These are phyloP conservation scores for Talaromyces amestolkiae DNA, from an alignment of 2,329 filamentous ascomycete genomes.

Conservation along the genomic window DNA sequence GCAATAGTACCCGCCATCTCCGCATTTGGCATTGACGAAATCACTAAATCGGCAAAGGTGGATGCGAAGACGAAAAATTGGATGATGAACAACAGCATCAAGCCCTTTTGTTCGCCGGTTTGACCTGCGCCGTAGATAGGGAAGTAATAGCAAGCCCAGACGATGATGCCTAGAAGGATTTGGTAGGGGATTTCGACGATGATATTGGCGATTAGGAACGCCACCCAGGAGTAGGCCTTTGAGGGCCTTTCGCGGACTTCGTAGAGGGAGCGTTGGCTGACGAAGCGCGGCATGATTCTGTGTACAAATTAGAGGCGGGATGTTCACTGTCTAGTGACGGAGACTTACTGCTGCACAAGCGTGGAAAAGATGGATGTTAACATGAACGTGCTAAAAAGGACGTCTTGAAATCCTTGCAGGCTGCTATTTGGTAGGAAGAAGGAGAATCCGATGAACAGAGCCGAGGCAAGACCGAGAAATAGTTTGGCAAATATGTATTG, in stretches of 20 bases:
- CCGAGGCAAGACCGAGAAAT: conserved; percentile 54
- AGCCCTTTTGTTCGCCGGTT: conserved; percentile 47
- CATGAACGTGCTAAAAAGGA: conserved; percentile 90
- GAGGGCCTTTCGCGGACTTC: conserved; percentile 61
- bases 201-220: conserved; percentile 68
- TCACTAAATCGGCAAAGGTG: conserved; percentile 71
- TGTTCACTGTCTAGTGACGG: not conserved
- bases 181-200: conserved; percentile 69
- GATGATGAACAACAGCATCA: conserved; percentile 64
- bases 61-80: conserved; percentile 68
- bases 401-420: conserved; percentile 79
- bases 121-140: conserved; percentile 32
- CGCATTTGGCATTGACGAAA: conserved; percentile 66
- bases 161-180: conserved; percentile 47
- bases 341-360: conserved; percentile 41
- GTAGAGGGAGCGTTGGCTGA: conserved; percentile 58
- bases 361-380: conserved; percentile 74
- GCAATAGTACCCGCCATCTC: conserved; percentile 65
- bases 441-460: conserved; percentile 72
- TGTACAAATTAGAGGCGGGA: not conserved
- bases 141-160: conserved; percentile 62
- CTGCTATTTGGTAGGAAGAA: conserved; percentile 74
- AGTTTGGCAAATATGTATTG: conserved; percentile 85
- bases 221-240: conserved; percentile 73
- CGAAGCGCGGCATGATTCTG: conserved; percentile 57